A percentile compares a stretch with the other conserved stretches of the same genome.
Conservation (phyloP, 805 yeast genomes). For the Nematodospora valgi region DNA sequence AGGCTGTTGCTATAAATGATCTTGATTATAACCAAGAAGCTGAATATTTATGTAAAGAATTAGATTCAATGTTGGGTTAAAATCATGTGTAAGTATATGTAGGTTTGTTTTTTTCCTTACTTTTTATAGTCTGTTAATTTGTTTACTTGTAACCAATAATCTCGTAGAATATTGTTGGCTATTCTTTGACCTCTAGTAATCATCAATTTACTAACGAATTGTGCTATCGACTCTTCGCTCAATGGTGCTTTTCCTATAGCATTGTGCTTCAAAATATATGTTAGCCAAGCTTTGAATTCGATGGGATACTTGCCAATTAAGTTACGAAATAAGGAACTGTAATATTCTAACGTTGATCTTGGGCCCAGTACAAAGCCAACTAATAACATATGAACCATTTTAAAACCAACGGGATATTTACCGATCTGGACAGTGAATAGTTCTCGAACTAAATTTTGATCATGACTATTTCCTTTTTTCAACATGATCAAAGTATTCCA, state of each 20-base stretch:
- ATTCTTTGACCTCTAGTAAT: slow-evolving; percentile 65
- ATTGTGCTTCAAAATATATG: slow-evolving; percentile 8
- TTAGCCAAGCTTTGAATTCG: slow-evolving; percentile 46
- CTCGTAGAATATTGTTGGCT: slow-evolving; percentile 54
- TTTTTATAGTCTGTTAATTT: slow-evolving; percentile 45
- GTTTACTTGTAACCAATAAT: slow-evolving; percentile 63
- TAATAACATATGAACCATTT: slow-evolving; percentile 24
- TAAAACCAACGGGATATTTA: slow-evolving; percentile 16
- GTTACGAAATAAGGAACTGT: slow-evolving; percentile 48
- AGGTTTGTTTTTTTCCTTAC: background rate
- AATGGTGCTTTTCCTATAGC: slow-evolving; percentile 13
- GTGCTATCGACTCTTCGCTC: slow-evolving; percentile 29
- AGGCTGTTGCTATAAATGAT: slow-evolving; percentile 51
- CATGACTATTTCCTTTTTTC: slow-evolving; percentile 43
- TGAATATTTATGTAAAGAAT: slow-evolving; percentile 48
- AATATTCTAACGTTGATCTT: slow-evolving; percentile 60
- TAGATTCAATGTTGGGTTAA: slow-evolving; percentile 28
- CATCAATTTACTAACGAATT: slow-evolving; percentile 51
- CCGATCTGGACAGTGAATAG: slow-evolving; percentile 5
- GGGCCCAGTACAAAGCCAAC: slow-evolving; percentile 39
- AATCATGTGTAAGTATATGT: background rate
- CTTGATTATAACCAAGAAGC: slow-evolving; percentile 60
- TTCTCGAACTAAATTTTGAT: slow-evolving; percentile 29
- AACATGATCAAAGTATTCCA: slow-evolving; percentile 51
- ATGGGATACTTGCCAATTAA: slow-evolving; percentile 47